Evolutionary conservation across 495 filamentous ascomycete species (phyloP).

Genomic region (Penicillium cataractarum): DNA sequence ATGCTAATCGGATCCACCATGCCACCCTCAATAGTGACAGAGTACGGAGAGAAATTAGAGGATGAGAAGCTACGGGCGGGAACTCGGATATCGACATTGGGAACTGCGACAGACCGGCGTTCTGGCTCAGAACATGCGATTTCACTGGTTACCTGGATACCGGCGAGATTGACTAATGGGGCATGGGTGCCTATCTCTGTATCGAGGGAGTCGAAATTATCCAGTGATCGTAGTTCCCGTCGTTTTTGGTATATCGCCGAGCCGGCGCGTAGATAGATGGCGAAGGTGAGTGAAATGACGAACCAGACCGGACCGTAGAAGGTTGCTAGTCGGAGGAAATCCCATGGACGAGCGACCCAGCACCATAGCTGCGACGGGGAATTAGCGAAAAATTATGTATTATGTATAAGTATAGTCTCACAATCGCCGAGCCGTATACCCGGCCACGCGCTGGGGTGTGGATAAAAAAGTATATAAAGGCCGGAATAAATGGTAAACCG

Average conservation of each 20-base stretch:
- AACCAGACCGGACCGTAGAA: constrained; percentile 92
- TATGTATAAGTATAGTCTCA: constrained; percentile 27
- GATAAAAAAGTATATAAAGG: constrained; percentile 69
- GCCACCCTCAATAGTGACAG: constrained; percentile 42
- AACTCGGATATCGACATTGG: background rate
- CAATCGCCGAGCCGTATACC: constrained; percentile 76
- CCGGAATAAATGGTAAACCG: constrained; percentile 72
- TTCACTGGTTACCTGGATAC: constrained; percentile 54
- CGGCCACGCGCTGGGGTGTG: constrained; percentile 48
- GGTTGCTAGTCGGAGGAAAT: constrained; percentile 71
- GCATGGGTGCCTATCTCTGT: constrained; percentile 31
- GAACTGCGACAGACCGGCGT: constrained; percentile 9
- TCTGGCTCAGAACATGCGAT: constrained; percentile 26
- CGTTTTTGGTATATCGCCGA: constrained; percentile 65
- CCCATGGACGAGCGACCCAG: constrained; percentile 72
- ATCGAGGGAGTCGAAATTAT: constrained; percentile 42
- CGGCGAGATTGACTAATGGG: constrained; percentile 62
- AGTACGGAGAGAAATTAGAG: constrained; percentile 34
- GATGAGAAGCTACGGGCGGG: constrained; percentile 9
- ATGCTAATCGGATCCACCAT: constrained; percentile 6
- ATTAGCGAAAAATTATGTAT: background rate
- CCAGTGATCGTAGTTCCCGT: constrained; percentile 47
- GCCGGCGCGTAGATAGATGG: constrained; percentile 75
- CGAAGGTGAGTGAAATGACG: constrained; percentile 66
- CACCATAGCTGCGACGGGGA: constrained; percentile 67